A percentile compares a stretch with the other conserved stretches of the same genome.
Evolutionary conservation across 73 alveolate species (phyloP).

Genomic region (Diophrys sp.): DNA sequence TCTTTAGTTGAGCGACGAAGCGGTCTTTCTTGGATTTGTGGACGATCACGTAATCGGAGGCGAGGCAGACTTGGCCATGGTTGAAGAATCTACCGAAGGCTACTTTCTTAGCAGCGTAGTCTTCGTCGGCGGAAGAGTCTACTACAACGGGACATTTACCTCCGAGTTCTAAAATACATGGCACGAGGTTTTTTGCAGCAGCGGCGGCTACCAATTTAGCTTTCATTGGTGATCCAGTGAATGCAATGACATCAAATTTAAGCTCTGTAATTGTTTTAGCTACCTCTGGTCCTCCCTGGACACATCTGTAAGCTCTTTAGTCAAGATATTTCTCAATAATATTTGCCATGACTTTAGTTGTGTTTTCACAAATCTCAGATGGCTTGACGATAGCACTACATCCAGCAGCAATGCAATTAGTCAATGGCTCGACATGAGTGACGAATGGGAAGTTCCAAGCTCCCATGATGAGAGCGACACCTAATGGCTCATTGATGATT

Average conservation of each 20-base stretch:
- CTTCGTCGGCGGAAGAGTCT: slow-evolving; percentile 79
- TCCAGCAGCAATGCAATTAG: slow-evolving; percentile 89
- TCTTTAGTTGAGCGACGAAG: slow-evolving; percentile 64
- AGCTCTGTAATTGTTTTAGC: slow-evolving; percentile 76
- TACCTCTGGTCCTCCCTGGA: slow-evolving; percentile 94
- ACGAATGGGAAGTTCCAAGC: slow-evolving; percentile 95
- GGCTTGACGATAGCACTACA: slow-evolving; percentile 89
- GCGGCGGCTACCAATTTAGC: slow-evolving; percentile 95
- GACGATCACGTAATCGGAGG: slow-evolving; percentile 92
- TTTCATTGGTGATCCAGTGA: slow-evolving; percentile 93
- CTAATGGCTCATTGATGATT: slow-evolving; percentile 84
- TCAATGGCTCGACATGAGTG: slow-evolving; percentile 76
- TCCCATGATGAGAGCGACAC: slow-evolving; percentile 87
- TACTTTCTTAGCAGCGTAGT: slow-evolving; percentile 76
- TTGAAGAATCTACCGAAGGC: slow-evolving; percentile 83
- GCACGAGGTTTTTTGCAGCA: slow-evolving; percentile 89
- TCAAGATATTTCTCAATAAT: slow-evolving; percentile 79
- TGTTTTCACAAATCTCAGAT: slow-evolving; percentile 80
- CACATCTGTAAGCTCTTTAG: slow-evolving; percentile 72
- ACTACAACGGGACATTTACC: slow-evolving; percentile 95
- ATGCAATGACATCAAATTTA: slow-evolving; percentile 84
- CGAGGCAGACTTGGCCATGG: slow-evolving; percentile 92
- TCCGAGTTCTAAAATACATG: slow-evolving; percentile 94
- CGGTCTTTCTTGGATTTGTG: slow-evolving; percentile 67
- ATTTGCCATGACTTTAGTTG: slow-evolving; percentile 75